A percentile compares a stretch with the other conserved stretches of the same genome.
Conservation (phyloP, 1,284 basidiomycete species). For the Megacollybia platyphylla region DNA sequence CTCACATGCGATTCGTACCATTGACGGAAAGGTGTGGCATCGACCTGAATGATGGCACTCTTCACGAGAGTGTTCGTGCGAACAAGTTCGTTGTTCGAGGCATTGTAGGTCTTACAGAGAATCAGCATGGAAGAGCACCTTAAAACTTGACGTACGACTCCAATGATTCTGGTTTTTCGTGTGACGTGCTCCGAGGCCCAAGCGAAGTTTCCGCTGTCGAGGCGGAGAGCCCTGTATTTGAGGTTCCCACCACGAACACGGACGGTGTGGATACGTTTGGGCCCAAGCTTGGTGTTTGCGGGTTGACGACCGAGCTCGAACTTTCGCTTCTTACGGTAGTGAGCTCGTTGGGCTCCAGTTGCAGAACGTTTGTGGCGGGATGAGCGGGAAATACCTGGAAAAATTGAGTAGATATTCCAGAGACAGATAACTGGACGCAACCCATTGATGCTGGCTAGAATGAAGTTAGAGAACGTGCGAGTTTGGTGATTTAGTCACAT, state of each 20-base stretch:
- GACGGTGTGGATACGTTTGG: constrained; percentile 88
- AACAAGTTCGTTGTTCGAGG: constrained; percentile 97
- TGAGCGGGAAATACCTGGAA: constrained; percentile 81
- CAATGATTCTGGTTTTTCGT: constrained; percentile 87
- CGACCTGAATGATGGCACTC: constrained; percentile 87
- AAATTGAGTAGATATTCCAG: constrained; percentile 1
- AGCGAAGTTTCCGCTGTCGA: constrained; percentile 92
- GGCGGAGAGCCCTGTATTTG: constrained; percentile 89
- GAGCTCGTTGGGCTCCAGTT: constrained; percentile 85
- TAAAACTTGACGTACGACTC: constrained; percentile 61
- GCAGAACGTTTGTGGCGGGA: constrained; percentile 93
- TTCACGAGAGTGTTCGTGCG: constrained; percentile 97
- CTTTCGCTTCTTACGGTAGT: constrained; percentile 98
- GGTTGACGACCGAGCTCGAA: constrained; percentile 96
- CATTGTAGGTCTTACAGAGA: constrained; percentile 74
- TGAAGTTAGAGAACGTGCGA: background rate
- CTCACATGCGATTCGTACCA: constrained; percentile 95
- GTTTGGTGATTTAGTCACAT: background rate
- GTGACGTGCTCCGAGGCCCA: constrained; percentile 92
- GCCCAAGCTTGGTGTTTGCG: constrained; percentile 88
- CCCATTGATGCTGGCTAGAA: constrained; percentile 10
- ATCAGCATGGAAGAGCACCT: constrained; percentile 1
- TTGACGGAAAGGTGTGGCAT: constrained; percentile 95
- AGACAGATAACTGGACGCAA: constrained; percentile 5
- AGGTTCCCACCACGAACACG: constrained; percentile 88